These are phyloP conservation scores for Elongisporangium undulatum DNA, from an alignment of 352 stramenopile species.

Conservation along the genomic window DNA sequence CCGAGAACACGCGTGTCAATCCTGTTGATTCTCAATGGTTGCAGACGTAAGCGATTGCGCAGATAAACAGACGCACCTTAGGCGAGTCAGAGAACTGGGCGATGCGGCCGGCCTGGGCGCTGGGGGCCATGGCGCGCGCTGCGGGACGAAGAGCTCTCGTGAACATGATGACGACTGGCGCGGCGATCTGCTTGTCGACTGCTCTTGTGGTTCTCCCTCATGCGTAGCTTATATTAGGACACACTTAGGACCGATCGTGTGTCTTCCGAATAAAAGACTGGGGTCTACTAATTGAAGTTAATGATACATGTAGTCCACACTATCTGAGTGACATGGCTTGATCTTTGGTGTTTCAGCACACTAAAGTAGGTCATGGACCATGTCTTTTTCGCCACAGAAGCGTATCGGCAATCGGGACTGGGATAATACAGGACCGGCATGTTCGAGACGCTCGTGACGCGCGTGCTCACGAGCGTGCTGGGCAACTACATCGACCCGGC, in stretches of 20 bases:
- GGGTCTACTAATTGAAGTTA: too few species aligned
- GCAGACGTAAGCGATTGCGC: not conserved
- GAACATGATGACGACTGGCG: not conserved
- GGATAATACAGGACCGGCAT: conserved; percentile 23
- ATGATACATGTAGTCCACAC: not conserved
- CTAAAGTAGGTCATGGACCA: not conserved
- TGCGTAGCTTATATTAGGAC: not conserved
- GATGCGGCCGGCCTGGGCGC: not conserved
- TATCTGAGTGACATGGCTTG: not conserved
- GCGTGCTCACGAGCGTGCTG: conserved; percentile 79
- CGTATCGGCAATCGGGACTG: not conserved
- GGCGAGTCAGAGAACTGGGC: not conserved
- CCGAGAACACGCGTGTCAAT: conserved; percentile 1
- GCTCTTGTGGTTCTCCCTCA: not conserved
- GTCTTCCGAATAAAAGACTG: too few species aligned
- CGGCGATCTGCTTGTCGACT: not conserved
- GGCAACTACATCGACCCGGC: conserved; percentile 84
- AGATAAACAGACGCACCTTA: not conserved
- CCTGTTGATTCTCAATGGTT: not conserved
- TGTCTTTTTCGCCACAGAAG: not conserved
- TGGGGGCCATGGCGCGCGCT: not conserved
- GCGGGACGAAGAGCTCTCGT: not conserved
- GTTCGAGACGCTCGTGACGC: conserved; percentile 87
- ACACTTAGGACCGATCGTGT: not conserved
- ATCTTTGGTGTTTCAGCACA: not conserved